A percentile compares a stretch with the other conserved stretches of the same genome.
Conservation (phyloP, 257 asterid genomes). For the Ballota nigra region DNA sequence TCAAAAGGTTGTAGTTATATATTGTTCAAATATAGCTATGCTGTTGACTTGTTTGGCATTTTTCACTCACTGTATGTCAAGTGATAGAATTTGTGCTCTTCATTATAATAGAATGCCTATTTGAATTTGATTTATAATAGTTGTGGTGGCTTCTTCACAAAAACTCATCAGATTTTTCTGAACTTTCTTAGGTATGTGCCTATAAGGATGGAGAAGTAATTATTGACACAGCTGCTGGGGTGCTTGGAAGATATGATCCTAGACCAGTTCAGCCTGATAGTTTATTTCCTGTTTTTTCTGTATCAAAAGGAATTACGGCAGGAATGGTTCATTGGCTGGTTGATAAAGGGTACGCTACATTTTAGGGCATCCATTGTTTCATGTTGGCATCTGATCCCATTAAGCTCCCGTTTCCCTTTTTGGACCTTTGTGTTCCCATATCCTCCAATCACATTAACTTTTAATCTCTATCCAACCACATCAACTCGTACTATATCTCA, state of each 20-base stretch:
- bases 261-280: slow-evolving; percentile 99
- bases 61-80: neutral
- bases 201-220: slow-evolving; percentile 96
- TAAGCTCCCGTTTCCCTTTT: neutral
- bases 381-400: slow-evolving; percentile 15
- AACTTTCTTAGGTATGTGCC: slow-evolving; percentile 75
- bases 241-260: slow-evolving; percentile 96
- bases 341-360: slow-evolving; percentile 71
- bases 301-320: slow-evolving; percentile 85
- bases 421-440: neutral
- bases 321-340: slow-evolving; percentile 96
- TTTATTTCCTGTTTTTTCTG: slow-evolving; percentile 91
- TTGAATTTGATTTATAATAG: neutral
- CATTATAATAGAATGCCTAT: neutral
- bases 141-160: slow-evolving; percentile 11
- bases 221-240: slow-evolving; percentile 97
- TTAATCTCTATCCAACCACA: neutral
- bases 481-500: neutral
- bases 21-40: neutral
- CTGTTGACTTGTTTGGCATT: neutral
- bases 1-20: neutral
- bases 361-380: slow-evolving; percentile 19
- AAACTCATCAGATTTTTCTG: neutral
- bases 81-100: neutral
- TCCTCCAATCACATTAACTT: neutral